Conservation (phyloP, 192 early-diverging fungal genomes). For the Mortierella alpina region DNA sequence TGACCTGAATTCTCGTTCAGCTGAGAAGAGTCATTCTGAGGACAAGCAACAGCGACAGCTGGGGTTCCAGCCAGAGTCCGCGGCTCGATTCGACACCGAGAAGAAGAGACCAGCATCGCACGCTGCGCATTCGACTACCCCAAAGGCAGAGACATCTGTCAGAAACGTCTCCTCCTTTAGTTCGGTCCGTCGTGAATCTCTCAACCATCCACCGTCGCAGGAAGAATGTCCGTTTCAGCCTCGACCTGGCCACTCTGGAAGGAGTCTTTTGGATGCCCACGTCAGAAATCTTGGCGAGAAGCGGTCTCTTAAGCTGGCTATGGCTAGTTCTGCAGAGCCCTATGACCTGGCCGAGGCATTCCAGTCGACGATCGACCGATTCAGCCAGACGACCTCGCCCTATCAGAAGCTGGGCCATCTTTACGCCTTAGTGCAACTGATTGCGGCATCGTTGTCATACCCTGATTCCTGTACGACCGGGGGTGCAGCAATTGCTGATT, state of each 20-base stretch:
- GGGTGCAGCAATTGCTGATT: neutral
- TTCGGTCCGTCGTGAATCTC: no score
- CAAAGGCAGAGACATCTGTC: no score
- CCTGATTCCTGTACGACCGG: slow-evolving; percentile 31
- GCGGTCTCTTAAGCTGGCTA: no score
- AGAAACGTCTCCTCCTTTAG: no score
- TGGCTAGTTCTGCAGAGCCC: neutral
- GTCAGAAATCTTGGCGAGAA: neutral
- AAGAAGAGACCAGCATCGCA: neutral
- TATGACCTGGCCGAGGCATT: slow-evolving; percentile 47
- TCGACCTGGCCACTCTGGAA: neutral
- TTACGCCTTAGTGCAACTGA: slow-evolving; percentile 50
- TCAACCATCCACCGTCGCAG: no score
- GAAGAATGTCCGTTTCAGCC: no score
- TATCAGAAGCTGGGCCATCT: slow-evolving; percentile 53
- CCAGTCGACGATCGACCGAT: slow-evolving; percentile 36
- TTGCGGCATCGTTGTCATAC: slow-evolving; percentile 54
- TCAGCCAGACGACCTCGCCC: slow-evolving; percentile 42
- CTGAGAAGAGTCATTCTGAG: no score
- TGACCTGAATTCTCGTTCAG: no score
- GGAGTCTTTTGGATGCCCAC: slow-evolving; percentile 15
- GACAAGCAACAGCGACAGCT: neutral
- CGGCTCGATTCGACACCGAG: neutral
- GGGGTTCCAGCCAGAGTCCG: neutral
- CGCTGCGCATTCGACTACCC: neutral